Base-by-base conservation (phyloP, 1,284 basidiomycete species). In the Cutaneotrichosporon daszewskae region DNA sequence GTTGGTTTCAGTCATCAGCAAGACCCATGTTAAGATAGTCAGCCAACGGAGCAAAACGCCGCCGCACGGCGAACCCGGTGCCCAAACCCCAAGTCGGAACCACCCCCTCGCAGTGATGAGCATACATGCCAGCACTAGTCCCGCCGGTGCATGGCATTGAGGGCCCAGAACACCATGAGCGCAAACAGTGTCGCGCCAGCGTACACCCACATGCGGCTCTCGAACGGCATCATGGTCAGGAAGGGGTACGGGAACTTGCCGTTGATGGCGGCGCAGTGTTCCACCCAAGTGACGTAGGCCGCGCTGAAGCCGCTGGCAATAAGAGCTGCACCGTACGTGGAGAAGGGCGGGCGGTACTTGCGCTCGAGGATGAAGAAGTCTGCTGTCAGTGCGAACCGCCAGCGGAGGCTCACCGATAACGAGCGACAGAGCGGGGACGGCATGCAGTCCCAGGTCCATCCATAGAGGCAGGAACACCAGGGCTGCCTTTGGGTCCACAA, bases 231-330 rank as follows among this genome's bases (percentile, higher is more conserved):
- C 22, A 81, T 58, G 0, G 79, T 84, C 47, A 89, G 72, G 73
- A 88, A 88, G 0, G 86, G 86, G 67, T 88, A 88, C 16, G 86
- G 84, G 68, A 87, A 88, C 3, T 60, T 65, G n/a, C 78, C 79
- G 44, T 59, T 55, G 45, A 82, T 84, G 59, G 72, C 74, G 6
- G 82, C 81, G 55, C 80, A 83, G 52, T 79, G 77, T 58, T 89
- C 86, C 8, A 80, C 79, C 78, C 83, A 86, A 9, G 62, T 65
- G 0, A 72, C 72, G 57, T 88, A 88, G 65, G 76, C 75, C 4
- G 75, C 16, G 1, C 78, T 73, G 48, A 74, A 77, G 0, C 69
- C 19, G 10, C 69, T 37, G 1, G 77, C 69, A 18, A 79, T 58
- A 3, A 71, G 27, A 3, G 80, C 73, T 0, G 80, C 81, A 14